Base-by-base conservation (phyloP, 305 asterid genomes). In the Rubia occidens region DNA sequence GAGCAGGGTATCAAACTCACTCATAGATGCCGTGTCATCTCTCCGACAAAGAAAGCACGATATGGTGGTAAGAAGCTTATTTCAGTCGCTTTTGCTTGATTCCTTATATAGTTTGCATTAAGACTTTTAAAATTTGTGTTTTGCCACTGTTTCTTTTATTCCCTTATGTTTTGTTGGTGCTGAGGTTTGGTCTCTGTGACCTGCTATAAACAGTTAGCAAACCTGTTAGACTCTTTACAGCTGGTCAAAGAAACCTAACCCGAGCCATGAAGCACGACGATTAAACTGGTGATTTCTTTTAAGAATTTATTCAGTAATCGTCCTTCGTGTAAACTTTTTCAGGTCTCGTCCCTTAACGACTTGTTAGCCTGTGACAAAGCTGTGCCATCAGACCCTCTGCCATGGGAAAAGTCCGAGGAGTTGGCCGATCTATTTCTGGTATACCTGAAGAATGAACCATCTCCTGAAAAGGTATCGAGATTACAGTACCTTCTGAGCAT, bases 321-420 rank as follows among this genome's bases (percentile, higher is more conserved):
- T 47, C 6, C 13, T 64, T 67, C 65, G 68, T 72, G 26, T 53
- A 15, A 59, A 24, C 51, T 66, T 21, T 51, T 82, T 79, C 78
- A 94, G 99, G 96, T 89, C 37, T 86, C 85, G 42, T 89, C 99
- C 9, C 88, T 94, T 43, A 91, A 94, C 69, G 92, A 94, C 80
- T 69, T 94, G 78, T 77, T 94, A 80, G 97, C 97, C 61, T 89
- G 99, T 49, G 96, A 94, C 86, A 90, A 89, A 84, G 99, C 97
- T 5, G 94, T 91, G 17, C 90, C 96, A 37, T 76, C 97, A 6
- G 80, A 77, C 11, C 88, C 97, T 42, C 59, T 88, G 75, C 84
- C 96, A 3, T 94, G 96, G 97, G 96, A 94, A 83, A 83, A 82
- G 49, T 85, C 81, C 0, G 97, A 89, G 77, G 99, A 94, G 70